phyloP scores from a whole-genome alignment of 305 asterid species.

The Fraxinus latifolia region DNA sequence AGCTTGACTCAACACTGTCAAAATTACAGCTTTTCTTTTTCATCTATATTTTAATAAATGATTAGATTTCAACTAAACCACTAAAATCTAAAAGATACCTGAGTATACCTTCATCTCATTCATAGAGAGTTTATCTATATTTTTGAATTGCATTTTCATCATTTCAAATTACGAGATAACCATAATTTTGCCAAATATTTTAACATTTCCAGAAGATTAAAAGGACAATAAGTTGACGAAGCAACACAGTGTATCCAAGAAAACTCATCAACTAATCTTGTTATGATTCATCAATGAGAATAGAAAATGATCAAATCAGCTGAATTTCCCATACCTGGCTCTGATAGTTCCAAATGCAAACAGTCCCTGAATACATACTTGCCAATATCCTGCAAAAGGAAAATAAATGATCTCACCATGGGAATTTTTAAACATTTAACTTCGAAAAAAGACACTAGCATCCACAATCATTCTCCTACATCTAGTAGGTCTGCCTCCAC shows the following conservation, averaged over 20 bases:
- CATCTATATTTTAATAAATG: not conserved
- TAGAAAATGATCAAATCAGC: conserved; percentile 14
- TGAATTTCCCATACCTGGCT: conserved; percentile 56
- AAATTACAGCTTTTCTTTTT: not conserved
- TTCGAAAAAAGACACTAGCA: conserved; percentile 3
- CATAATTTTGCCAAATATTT: conserved; percentile 4
- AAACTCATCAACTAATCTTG: conserved; percentile 18
- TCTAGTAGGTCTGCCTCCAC: not conserved
- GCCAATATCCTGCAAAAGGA: conserved; percentile 63
- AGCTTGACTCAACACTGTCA: not conserved
- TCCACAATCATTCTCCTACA: not conserved
- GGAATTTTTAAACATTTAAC: conserved; percentile 4
- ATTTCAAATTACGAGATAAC: not conserved
- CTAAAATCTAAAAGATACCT: not conserved
- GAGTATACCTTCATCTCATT: not conserved
- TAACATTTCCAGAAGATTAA: conserved; percentile 7
- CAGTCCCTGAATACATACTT: conserved; percentile 82
- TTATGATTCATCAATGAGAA: not conserved
- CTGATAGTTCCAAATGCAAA: conserved; percentile 90
- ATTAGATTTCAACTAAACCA: not conserved
- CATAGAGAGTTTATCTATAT: not conserved
- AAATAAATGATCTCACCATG: conserved; percentile 16
- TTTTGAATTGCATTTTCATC: not conserved
- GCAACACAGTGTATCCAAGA: conserved; percentile 3
- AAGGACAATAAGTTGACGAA: conserved; percentile 1